Base-by-base conservation (phyloP, 1,139 yeast species). In the Geotrichum fermentans region DNA sequence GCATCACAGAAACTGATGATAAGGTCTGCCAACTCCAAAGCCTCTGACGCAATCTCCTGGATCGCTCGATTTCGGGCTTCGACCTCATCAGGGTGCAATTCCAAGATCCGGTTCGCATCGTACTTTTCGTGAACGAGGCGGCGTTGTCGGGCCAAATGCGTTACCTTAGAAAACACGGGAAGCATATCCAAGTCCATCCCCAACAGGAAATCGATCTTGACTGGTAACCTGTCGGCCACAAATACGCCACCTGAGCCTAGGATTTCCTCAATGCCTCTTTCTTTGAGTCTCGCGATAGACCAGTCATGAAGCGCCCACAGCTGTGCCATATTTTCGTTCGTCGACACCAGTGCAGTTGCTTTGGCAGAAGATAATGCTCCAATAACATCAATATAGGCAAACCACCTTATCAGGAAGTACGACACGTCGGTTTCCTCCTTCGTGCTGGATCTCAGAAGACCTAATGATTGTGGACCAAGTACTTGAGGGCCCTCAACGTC, bases 401-500 rank as follows among this genome's bases (percentile, higher is more conserved):
- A 82, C 84, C 90, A 82, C 50, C 92, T 67, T 61, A 80, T 72
- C 49, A 85, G 67, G 58, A 85, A 84, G 56, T 73, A 81, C 0
- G 80, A 66, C 10, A 81, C 71, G 55, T 79, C 76, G 6, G 70
- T 63, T 41, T 67, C 70, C 36, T 54, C 56, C 13, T 35, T n/a
- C 2, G 16, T 18, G 3, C 18, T 13, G 4, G 17, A 14, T 7
- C 24, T 18, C 17, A 58, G 40, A 13, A 61, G 49, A 21, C 62
- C 53, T 1, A 59, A 47, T 2, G 62, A 62, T 40, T 56, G 60
- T 3, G 62, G 63, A 5, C 63, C 64, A 37, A 52, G 45, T 3
- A 48, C 37, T n/a, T 28, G 20, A 6, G 14, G 22, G 6, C 34
- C 34, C 5, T 40, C 43, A 21, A 28, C 14, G 2, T 8, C 5